Evolutionary conservation across 1,284 basidiomycete species (phyloP).

Genomic region (Fistulina hepatica): DNA sequence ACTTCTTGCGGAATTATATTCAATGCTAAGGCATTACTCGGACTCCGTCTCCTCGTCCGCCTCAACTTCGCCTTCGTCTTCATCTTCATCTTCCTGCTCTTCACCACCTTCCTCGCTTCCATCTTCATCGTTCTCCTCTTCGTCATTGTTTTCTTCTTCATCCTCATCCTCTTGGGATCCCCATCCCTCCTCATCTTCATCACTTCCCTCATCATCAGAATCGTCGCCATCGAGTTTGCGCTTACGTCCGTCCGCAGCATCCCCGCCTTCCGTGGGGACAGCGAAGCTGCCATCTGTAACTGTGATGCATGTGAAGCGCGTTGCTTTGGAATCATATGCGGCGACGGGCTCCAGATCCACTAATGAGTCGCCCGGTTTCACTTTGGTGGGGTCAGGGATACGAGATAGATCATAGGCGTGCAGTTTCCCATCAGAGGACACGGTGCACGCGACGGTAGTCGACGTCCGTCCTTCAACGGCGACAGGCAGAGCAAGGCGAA

Average conservation of each 20-base stretch:
- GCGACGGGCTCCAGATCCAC: constrained; percentile 44
- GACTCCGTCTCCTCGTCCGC: constrained; percentile 17
- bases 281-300: constrained; percentile 57
- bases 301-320: constrained; percentile 70
- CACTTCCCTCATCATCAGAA: constrained; percentile 21
- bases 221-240: constrained; percentile 27
- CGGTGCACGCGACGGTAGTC: constrained; percentile 61
- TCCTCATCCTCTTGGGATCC: constrained; percentile 24
- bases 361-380: constrained; percentile 17
- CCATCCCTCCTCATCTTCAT: constrained; percentile 22
- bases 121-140: constrained; percentile 14
- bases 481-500: constrained; percentile 42
- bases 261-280: constrained; percentile 11
- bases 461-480: constrained; percentile 21
- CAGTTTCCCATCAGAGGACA: constrained; percentile 79
- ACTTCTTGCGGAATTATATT: no score
- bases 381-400: constrained; percentile 24
- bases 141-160: constrained; percentile 16
- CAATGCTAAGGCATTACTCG: no score
- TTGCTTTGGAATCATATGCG: constrained; percentile 76
- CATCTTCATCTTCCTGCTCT: constrained; percentile 16
- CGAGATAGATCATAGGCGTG: constrained; percentile 64
- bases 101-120: constrained; percentile 19
- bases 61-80: constrained; percentile 18
- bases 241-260: constrained; percentile 22